Conservation (phyloP, 139 green algal species). For the Chlorella vulgaris region DNA sequence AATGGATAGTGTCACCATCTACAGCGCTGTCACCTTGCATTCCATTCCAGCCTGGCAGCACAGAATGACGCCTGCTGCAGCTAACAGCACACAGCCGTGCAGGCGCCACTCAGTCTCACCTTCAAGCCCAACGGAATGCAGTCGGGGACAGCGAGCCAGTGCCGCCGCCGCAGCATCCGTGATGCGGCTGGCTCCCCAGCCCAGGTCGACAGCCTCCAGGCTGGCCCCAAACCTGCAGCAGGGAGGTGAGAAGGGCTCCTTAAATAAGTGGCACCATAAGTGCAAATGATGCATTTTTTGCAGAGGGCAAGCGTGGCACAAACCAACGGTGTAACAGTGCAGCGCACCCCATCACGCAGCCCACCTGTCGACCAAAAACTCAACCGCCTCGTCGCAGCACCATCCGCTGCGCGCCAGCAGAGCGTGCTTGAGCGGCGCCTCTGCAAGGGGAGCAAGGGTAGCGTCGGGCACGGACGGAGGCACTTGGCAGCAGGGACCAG, state of each 20-base stretch:
- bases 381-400: conserved; percentile 29
- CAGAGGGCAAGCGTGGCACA: too few relatives aligned
- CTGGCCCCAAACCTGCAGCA: conserved; percentile 8
- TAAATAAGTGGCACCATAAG: too few relatives aligned
- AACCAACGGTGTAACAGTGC: too few relatives aligned
- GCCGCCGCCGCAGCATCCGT: not conserved
- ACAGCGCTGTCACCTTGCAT: too few relatives aligned
- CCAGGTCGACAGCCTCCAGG: conserved; percentile 11
- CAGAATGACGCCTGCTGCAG: not conserved
- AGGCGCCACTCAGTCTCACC: not conserved
- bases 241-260: not conserved
- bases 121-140: conserved; percentile 6
- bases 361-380: conserved; percentile 25
- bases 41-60: too few relatives aligned
- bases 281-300: too few relatives aligned
- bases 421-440: not conserved
- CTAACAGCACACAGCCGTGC: not conserved
- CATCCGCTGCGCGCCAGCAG: conserved; percentile 21
- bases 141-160: conserved; percentile 19
- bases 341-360: too few relatives aligned
- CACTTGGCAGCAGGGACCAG: too few relatives aligned
- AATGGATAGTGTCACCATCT: too few relatives aligned
- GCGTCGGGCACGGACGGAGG: not conserved
- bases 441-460: not conserved
- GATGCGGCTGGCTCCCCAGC: conserved; percentile 27